Percentiles rank a stretch among this genome's conserved stretches.
These are phyloP conservation scores for Albugo laibachii DNA, from an alignment of 352 stramenopile species.

Conservation along the genomic window DNA sequence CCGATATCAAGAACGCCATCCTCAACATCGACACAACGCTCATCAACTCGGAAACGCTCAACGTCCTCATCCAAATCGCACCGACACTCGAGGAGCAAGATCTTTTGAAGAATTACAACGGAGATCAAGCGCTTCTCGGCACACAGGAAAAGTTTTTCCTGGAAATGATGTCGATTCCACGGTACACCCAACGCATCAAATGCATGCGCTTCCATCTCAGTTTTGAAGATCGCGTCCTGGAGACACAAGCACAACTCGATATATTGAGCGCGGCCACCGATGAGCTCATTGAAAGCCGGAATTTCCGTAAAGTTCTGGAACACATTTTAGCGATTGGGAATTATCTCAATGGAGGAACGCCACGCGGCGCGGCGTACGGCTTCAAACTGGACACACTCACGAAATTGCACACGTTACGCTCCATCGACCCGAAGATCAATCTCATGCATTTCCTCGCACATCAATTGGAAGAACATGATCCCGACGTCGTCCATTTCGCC, in stretches of 20 bases:
- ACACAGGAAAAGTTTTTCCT: conserved; percentile 80
- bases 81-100: conserved; percentile 81
- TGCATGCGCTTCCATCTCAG: conserved; percentile 73
- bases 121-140: conserved; percentile 63
- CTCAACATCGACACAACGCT: conserved; percentile 53
- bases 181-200: conserved; percentile 78
- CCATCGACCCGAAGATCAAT: conserved; percentile 50
- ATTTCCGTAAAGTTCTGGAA: conserved; percentile 59
- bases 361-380: conserved; percentile 73
- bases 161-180: conserved; percentile 64
- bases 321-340: conserved; percentile 82
- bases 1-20: conserved; percentile 73
- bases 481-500: conserved; percentile 57
- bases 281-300: conserved; percentile 59
- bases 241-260: conserved; percentile 67
- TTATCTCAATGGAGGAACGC: conserved; percentile 81
- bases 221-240: conserved; percentile 68
- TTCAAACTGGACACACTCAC: conserved; percentile 83
- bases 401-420: conserved; percentile 79
- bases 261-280: conserved; percentile 63
- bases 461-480: conserved; percentile 54
- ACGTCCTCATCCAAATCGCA: conserved; percentile 75
- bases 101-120: conserved; percentile 81
- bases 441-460: conserved; percentile 68
- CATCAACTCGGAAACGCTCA: conserved; percentile 65